These are phyloP conservation scores for Entomortierella lignicola DNA, from an alignment of 192 early-diverging fungal genomes.

Conservation along the genomic window DNA sequence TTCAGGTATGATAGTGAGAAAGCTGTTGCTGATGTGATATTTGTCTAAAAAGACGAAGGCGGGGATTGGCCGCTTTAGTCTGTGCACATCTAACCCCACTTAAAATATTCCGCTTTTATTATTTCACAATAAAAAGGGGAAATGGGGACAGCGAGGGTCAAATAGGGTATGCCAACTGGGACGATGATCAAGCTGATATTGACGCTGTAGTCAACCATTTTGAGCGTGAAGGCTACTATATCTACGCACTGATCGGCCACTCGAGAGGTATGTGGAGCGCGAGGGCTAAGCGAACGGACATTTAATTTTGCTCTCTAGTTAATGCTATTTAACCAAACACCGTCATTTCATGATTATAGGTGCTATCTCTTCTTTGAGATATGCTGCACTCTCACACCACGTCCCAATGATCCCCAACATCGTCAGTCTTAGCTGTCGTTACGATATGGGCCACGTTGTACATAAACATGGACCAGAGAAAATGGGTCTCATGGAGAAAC, in stretches of 20 bases:
- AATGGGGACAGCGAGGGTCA: conserved; percentile 58
- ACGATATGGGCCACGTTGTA: conserved; percentile 40
- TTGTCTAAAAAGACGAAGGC: neutral
- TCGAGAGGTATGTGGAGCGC: conserved; percentile 41
- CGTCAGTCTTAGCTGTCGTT: conserved; percentile 41
- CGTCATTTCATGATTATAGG: conserved; percentile 3
- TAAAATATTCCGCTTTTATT: too few species aligned
- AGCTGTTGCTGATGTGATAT: neutral
- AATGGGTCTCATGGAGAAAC: conserved; percentile 34
- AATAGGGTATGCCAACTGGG: conserved; percentile 45
- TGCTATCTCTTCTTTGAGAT: conserved; percentile 38
- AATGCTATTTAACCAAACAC: neutral
- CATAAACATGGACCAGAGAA: conserved; percentile 45
- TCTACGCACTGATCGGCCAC: conserved; percentile 55
- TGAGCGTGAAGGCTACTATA: conserved; percentile 41
- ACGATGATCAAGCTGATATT: conserved; percentile 50
- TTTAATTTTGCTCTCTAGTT: neutral
- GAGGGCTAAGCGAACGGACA: neutral
- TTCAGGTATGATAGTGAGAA: conserved; percentile 33
- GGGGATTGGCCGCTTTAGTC: neutral
- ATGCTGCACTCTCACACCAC: conserved; percentile 33
- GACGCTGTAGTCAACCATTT: conserved; percentile 48
- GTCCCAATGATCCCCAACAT: conserved; percentile 49
- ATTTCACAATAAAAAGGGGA: conserved; percentile 38
- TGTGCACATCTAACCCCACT: neutral